phyloP scores from a whole-genome alignment of 768 basidiomycete genomes.

The Lactifluus rugatus region DNA sequence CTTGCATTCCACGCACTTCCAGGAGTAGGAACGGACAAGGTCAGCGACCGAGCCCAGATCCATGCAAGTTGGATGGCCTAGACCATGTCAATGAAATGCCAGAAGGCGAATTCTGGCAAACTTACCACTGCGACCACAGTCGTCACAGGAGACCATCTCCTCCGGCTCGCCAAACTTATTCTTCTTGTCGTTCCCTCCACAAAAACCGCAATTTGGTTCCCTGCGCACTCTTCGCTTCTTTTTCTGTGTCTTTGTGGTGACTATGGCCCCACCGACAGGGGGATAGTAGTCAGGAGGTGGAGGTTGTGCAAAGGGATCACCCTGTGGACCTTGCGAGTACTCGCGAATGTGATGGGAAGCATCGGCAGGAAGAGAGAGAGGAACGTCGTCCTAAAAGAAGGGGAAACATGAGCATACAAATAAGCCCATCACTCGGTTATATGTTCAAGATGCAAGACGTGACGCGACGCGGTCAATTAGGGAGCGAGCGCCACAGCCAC shows the following conservation, averaged over 20 bases:
- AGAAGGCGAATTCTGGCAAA: conserved; percentile 7
- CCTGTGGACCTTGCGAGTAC: conserved; percentile 68
- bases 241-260: conserved; percentile 35
- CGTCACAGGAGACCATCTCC: conserved; percentile 64
- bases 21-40: conserved; percentile 60
- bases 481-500: conserved; percentile 22
- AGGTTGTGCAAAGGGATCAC: conserved; percentile 74
- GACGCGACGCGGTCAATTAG: conserved; percentile 60
- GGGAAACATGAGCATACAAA: conserved; percentile 9
- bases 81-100: conserved; percentile 5
- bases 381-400: conserved; percentile 8
- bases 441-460: conserved; percentile 26
- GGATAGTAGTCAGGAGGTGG: conserved; percentile 42
- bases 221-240: conserved; percentile 38
- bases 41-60: conserved; percentile 48
- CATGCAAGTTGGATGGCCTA: conserved; percentile 87
- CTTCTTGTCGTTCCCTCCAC: conserved; percentile 50
- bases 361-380: conserved; percentile 17
- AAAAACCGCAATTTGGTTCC: conserved; percentile 71
- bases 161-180: conserved; percentile 55
- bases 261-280: conserved; percentile 33
- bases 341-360: conserved; percentile 27
- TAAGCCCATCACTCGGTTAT: conserved; percentile 5
- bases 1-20: conserved; percentile 91
- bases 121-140: conserved; percentile 78